phyloP scores from a whole-genome alignment of 225 moss, liverwort and hornwort species.

The Marchantia polymorpha region DNA sequence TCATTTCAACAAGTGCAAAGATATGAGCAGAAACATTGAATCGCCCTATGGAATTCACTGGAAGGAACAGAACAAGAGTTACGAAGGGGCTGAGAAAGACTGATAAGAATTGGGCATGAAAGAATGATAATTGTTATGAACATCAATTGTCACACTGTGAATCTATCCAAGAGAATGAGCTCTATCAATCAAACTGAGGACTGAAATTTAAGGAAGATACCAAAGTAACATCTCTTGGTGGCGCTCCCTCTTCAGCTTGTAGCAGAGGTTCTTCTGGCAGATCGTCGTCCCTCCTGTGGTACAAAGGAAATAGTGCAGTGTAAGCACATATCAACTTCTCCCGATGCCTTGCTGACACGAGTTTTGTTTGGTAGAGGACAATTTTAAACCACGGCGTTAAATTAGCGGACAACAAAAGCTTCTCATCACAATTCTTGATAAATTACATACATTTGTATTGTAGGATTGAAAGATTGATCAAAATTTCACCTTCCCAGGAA shows the following conservation, averaged over 20 bases:
- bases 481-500: conserved; percentile 27
- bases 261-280: conserved; percentile 38
- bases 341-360: not conserved
- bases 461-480: not conserved
- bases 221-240: conserved; percentile 10
- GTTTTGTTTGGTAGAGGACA: too few species aligned
- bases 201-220: conserved; percentile 10
- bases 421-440: too few species aligned
- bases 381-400: too few species aligned
- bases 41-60: not conserved
- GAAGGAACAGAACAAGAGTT: not conserved
- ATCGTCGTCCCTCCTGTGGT: conserved; percentile 17
- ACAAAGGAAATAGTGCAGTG: not conserved
- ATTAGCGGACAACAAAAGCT: not conserved
- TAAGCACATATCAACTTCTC: not conserved
- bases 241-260: conserved; percentile 26
- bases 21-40: not conserved
- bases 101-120: not conserved
- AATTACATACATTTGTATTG: not conserved
- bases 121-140: not conserved
- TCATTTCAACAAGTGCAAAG: not conserved
- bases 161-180: too few species aligned
- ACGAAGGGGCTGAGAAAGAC: not conserved
- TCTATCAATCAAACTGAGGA: too few species aligned
- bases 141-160: too few species aligned